Percentiles rank a stretch among this genome's conserved stretches.
These are phyloP conservation scores for Ballota nigra DNA, from an alignment of 257 asterid species.

Conservation along the genomic window DNA sequence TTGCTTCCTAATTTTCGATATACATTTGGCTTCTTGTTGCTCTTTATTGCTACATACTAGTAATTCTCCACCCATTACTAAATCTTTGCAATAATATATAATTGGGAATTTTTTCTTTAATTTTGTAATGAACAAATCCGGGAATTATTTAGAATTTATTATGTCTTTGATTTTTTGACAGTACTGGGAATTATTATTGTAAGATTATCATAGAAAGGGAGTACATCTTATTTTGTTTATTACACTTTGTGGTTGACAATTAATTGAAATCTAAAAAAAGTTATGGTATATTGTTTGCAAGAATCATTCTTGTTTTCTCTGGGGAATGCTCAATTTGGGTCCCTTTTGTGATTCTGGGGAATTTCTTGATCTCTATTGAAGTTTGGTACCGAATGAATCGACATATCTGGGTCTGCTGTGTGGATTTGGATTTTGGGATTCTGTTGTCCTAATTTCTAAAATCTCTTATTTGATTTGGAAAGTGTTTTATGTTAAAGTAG, in stretches of 20 bases:
- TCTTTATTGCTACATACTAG: neutral
- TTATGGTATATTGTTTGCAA: neutral
- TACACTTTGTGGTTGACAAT: neutral
- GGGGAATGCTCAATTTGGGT: neutral
- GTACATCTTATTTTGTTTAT: neutral
- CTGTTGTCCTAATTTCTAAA: neutral
- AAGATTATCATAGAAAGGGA: conserved; percentile 2
- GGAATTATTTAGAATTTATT: neutral
- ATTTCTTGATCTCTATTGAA: neutral
- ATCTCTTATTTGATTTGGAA: neutral
- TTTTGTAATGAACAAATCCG: conserved; percentile 15
- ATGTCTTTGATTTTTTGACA: conserved; percentile 8
- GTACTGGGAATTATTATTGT: conserved; percentile 8
- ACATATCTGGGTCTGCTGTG: neutral
- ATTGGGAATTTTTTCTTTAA: too few relatives aligned
- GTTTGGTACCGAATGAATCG: neutral
- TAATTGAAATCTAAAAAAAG: neutral
- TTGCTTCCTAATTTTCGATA: conserved; percentile 6
- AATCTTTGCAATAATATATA: neutral
- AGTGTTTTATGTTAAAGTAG: neutral
- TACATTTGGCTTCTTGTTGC: conserved; percentile 12
- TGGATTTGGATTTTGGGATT: neutral
- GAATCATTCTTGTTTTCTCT: neutral
- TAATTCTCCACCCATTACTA: neutral
- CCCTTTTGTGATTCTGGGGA: neutral